Evolutionary conservation across 164 flowering plant genomes (phyloP).

Genomic region (Aristolochia contorta): DNA sequence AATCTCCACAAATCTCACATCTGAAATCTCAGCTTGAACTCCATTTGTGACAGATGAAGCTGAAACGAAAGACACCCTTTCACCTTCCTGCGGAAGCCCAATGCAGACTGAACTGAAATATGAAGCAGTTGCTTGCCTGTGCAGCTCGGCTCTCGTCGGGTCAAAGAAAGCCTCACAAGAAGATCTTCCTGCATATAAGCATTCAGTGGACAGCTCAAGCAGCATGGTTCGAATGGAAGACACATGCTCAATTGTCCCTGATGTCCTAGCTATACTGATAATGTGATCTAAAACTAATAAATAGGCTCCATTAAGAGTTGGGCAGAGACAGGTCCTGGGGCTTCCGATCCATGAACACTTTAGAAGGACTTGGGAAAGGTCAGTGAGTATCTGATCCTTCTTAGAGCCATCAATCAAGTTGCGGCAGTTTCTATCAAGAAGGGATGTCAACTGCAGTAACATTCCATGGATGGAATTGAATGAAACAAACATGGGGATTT

Average conservation of each 20-base stretch:
- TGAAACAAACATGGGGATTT: conserved; percentile 14
- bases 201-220: conserved; percentile 45
- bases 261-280: conserved; percentile 55
- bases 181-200: conserved; percentile 39
- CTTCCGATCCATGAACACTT: conserved; percentile 72
- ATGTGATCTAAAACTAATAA: conserved; percentile 59
- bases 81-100: conserved; percentile 25
- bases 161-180: conserved; percentile 37
- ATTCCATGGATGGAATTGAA: conserved; percentile 81
- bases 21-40: conserved; percentile 20
- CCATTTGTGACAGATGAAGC: conserved; percentile 10
- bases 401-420: conserved; percentile 51
- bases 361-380: conserved; percentile 41
- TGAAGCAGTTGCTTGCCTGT: conserved; percentile 58
- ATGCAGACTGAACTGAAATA: conserved; percentile 65
- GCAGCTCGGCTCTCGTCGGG: conserved; percentile 66
- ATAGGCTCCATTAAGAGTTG: conserved; percentile 49
- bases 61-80: conserved; percentile 23
- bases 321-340: conserved; percentile 53
- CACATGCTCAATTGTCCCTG: conserved; percentile 26
- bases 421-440: conserved; percentile 69
- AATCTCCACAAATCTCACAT: conserved; percentile 32
- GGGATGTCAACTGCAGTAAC: conserved; percentile 65
- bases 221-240: conserved; percentile 40
- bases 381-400: conserved; percentile 52